Conservation (phyloP, 768 basidiomycete species). For the Mycena pura region DNA sequence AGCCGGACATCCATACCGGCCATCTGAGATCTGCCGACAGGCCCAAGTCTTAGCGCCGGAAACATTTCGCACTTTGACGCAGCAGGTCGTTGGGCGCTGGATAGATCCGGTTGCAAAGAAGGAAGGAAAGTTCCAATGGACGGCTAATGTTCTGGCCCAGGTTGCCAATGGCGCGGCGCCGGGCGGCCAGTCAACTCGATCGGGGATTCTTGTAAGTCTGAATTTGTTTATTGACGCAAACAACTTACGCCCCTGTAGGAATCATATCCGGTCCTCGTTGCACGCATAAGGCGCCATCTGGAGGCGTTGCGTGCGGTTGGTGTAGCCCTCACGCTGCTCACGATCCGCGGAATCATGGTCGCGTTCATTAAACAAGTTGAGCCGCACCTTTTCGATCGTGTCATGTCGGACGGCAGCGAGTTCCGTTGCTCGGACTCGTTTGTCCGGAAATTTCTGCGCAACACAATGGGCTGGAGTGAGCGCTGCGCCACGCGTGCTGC, state of each 20-base stretch:
- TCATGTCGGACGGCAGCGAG: no score
- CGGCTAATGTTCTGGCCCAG: neutral
- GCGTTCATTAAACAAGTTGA: conserved; percentile 28
- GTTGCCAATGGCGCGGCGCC: neutral
- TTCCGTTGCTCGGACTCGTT: no score
- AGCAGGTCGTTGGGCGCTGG: conserved; percentile 21
- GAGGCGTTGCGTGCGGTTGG: conserved; percentile 27
- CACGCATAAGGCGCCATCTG: neutral
- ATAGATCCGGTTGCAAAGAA: neutral
- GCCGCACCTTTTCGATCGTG: conserved; percentile 40
- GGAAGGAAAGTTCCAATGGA: neutral
- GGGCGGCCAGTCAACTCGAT: neutral
- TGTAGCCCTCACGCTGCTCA: conserved; percentile 32
- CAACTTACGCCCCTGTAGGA: no score
- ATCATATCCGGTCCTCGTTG: neutral
- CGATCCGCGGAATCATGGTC: conserved; percentile 37
- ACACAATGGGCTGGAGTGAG: no score
- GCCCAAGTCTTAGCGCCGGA: neutral
- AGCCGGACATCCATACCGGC: conserved; percentile 1
- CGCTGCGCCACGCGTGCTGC: no score
- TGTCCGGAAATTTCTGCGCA: no score
- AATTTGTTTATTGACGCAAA: no score
- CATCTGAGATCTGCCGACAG: neutral
- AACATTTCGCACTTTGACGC: neutral
- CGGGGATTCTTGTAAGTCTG: no score